Evolutionary conservation across 768 basidiomycete species (phyloP).

Genomic region (Lyophyllum decastes): DNA sequence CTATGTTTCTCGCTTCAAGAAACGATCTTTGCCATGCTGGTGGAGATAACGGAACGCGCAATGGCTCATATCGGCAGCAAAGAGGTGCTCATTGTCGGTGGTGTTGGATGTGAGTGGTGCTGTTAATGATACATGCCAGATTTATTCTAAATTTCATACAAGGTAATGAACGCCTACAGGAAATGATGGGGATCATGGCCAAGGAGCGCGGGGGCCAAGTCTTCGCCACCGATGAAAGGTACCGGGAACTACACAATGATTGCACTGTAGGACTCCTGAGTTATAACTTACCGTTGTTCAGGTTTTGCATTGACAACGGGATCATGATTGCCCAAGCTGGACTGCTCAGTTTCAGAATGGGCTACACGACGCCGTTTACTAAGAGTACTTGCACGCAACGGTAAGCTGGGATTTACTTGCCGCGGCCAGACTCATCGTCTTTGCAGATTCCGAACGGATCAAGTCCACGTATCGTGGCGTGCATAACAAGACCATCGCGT

Average conservation of each 20-base stretch:
- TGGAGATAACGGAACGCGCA: conserved; percentile 97
- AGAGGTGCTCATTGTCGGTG: conserved; percentile 96
- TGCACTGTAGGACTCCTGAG: not conserved
- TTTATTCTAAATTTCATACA: not conserved
- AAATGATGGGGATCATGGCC: conserved; percentile 99
- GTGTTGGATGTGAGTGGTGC: conserved; percentile 89
- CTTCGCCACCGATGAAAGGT: conserved; percentile 97
- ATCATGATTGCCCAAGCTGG: conserved; percentile 99
- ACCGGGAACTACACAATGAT: conserved; percentile 16
- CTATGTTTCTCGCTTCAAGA: conserved; percentile 97
- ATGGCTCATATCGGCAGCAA: conserved; percentile 98
- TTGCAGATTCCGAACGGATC: conserved; percentile 87
- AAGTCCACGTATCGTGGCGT: conserved; percentile 92
- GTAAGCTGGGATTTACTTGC: conserved; percentile 38
- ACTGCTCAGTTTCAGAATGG: conserved; percentile 89
- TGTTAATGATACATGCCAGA: not conserved
- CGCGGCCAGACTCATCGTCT: not conserved
- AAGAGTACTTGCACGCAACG: conserved; percentile 93
- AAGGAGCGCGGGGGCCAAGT: conserved; percentile 84
- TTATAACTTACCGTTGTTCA: conserved; percentile 27
- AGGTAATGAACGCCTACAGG: conserved; percentile 93
- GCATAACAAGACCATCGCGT: conserved; percentile 35
- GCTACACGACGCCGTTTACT: conserved; percentile 70
- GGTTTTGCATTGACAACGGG: conserved; percentile 99
- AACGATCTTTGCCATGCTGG: conserved; percentile 96